phyloP scores from a whole-genome alignment of 345 rosid species.

The Gossypium australe region DNA sequence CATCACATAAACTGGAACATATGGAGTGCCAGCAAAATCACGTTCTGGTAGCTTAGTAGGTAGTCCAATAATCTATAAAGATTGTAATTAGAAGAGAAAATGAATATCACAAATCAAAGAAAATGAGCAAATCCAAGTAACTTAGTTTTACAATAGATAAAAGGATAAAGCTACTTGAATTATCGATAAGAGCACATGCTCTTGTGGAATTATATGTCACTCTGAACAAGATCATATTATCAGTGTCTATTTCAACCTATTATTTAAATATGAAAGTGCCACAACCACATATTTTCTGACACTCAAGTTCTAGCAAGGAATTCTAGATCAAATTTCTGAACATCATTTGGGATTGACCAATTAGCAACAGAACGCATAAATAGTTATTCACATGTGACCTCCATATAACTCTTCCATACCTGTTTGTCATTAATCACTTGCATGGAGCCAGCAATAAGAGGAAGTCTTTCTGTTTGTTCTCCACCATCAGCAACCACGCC shows the following conservation, averaged over 20 bases:
- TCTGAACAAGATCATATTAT: background rate
- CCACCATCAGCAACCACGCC: constrained; percentile 50
- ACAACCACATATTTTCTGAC: background rate
- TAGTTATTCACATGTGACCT: background rate
- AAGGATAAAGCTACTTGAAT: background rate
- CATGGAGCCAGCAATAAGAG: constrained; percentile 44
- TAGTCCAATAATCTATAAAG: constrained; percentile 45
- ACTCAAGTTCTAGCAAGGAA: constrained; percentile 9
- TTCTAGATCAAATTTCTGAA: constrained; percentile 2
- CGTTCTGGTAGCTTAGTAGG: constrained; percentile 60
- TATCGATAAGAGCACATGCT: background rate
- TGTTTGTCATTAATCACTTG: constrained; percentile 56
- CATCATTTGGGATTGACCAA: constrained; percentile 7
- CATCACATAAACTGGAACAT: constrained; percentile 86
- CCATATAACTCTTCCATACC: constrained; percentile 35
- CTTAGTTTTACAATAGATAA: constrained; percentile 3
- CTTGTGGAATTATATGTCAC: background rate
- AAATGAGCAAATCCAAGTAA: constrained; percentile 8
- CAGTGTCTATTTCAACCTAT: background rate
- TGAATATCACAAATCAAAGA: background rate
- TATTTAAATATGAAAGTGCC: background rate
- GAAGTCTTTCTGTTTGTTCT: constrained; percentile 43
- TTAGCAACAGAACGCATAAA: constrained; percentile 12
- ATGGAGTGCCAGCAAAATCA: constrained; percentile 77
- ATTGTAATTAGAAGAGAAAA: background rate